These are phyloP conservation scores for Ambrosia trifida DNA, from an alignment of 129 eudicot species.

Conservation along the genomic window DNA sequence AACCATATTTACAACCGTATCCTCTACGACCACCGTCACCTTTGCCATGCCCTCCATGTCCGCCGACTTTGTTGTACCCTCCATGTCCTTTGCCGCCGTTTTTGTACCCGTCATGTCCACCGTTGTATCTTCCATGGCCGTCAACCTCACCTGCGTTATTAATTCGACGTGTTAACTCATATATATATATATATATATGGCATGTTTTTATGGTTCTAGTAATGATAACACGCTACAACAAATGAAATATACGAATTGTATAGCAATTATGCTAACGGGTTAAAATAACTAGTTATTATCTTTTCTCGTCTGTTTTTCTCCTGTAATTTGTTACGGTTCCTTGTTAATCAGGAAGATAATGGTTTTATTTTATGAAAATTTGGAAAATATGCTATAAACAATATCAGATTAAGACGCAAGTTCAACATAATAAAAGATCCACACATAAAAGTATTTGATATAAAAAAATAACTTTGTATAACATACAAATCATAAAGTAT, in stretches of 20 bases:
- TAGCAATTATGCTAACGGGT: background rate
- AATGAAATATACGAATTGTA: background rate
- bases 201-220: background rate
- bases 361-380: background rate
- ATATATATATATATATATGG: too few species aligned
- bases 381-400: too few species aligned
- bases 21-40: background rate
- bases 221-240: background rate
- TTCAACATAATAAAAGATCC: too few species aligned
- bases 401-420: too few species aligned
- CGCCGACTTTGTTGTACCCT: background rate
- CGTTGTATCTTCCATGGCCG: background rate
- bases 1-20: background rate
- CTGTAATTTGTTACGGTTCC: background rate
- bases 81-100: slow-evolving; percentile 5
- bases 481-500: too few species aligned
- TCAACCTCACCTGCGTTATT: slow-evolving; percentile 25
- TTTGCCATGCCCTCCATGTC: slow-evolving; percentile 20
- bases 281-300: background rate
- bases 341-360: too few species aligned
- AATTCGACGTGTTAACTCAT: background rate
- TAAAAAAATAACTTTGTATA: too few species aligned
- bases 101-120: background rate
- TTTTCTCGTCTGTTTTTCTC: background rate
- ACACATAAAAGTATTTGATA: too few species aligned